These are phyloP conservation scores for Sanghuangporus sanghuang DNA, from an alignment of 1,284 basidiomycete genomes.

Conservation along the genomic window DNA sequence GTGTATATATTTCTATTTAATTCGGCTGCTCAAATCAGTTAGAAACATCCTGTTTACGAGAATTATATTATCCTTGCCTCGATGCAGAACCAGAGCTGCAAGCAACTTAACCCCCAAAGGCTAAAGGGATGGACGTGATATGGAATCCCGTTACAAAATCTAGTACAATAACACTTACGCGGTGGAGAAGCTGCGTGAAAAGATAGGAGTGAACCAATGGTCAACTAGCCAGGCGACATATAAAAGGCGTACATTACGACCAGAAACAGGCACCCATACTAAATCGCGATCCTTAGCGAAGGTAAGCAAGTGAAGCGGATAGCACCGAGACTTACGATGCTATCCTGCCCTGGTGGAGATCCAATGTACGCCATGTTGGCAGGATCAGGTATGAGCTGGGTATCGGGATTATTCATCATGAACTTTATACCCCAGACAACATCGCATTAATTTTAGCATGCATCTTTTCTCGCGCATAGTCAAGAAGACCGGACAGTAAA, in stretches of 20 bases:
- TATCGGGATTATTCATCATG: too few relatives aligned
- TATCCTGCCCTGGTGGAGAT: not conserved
- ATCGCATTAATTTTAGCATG: too few relatives aligned
- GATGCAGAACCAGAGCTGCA: slow-evolving; percentile 10
- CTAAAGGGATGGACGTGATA: not conserved
- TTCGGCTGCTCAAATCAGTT: not conserved
- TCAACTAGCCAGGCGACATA: not conserved
- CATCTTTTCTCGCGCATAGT: too few relatives aligned
- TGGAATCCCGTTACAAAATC: too few relatives aligned
- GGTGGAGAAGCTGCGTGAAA: not conserved
- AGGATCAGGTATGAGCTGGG: too few relatives aligned
- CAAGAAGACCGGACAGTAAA: too few relatives aligned
- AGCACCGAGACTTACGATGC: not conserved
- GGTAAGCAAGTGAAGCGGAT: not conserved
- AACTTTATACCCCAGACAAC: too few relatives aligned
- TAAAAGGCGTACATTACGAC: not conserved
- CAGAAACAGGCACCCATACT: not conserved
- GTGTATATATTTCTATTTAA: not conserved
- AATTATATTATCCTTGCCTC: not conserved
- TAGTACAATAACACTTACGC: not conserved
- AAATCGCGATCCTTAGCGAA: not conserved
- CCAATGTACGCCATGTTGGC: too few relatives aligned
- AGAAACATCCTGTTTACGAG: not conserved
- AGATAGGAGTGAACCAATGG: not conserved
- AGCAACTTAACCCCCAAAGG: slow-evolving; percentile 9